phyloP scores from a whole-genome alignment of 441 rosid species.

The Omphalea diandra region DNA sequence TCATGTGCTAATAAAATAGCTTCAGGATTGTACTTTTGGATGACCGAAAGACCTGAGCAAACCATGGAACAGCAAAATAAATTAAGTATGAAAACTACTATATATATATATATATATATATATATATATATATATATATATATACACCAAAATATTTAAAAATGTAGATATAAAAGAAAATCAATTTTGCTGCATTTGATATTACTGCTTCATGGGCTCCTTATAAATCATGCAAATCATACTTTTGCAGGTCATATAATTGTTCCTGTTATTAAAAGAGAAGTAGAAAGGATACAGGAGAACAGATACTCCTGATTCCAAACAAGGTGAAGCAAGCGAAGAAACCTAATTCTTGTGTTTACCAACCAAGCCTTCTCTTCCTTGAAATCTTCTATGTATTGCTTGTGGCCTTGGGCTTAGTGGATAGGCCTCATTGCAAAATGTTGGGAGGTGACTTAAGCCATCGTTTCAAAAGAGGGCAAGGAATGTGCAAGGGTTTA shows the following conservation, averaged over 20 bases:
- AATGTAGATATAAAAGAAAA: not conserved
- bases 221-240: not conserved
- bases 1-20: slow-evolving; percentile 70
- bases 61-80: slow-evolving; percentile 18
- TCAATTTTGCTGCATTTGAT: not conserved
- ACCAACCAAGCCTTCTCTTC: not conserved
- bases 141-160: not conserved
- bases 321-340: slow-evolving; percentile 5
- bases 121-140: not conserved
- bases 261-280: not conserved
- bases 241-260: not conserved
- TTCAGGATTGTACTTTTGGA: slow-evolving; percentile 77
- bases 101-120: not conserved
- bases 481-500: not conserved
- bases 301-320: not conserved
- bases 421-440: not conserved
- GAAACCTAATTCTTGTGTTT: not conserved
- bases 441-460: not conserved
- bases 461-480: not conserved
- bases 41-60: slow-evolving; percentile 71
- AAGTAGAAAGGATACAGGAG: not conserved
- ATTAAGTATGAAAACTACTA: slow-evolving; percentile 3
- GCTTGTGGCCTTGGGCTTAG: not conserved
- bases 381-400: not conserved
- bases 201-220: not conserved